phyloP scores from a whole-genome alignment of 345 rosid species.

The rapeseed (Brassica napus) region DNA sequence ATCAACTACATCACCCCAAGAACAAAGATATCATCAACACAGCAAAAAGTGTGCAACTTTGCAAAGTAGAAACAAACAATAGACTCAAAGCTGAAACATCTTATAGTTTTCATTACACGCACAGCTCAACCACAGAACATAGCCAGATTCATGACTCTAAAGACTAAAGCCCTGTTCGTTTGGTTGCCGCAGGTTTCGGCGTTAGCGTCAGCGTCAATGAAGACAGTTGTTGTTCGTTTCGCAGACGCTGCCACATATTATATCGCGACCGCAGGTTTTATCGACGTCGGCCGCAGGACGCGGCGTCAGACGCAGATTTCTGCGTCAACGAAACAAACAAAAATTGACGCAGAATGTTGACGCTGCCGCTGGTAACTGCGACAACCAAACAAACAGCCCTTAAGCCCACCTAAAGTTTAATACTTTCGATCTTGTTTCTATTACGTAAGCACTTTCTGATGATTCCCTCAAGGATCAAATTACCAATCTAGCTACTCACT shows the following conservation, averaged over 20 bases:
- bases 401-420: background rate
- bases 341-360: no score
- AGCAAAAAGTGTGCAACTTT: background rate
- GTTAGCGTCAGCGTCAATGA: no score
- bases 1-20: conserved; percentile 51
- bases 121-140: background rate
- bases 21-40: background rate
- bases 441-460: background rate
- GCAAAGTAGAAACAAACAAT: background rate
- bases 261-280: no score
- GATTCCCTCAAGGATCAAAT: conserved; percentile 7
- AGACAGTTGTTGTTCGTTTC: no score
- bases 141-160: background rate
- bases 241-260: no score
- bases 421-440: background rate
- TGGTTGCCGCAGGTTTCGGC: no score
- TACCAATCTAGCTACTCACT: conserved; percentile 10
- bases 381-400: no score
- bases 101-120: background rate
- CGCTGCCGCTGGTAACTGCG: no score
- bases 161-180: no score
- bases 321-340: no score
- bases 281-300: no score
- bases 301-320: no score
- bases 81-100: background rate